Evolutionary conservation across 805 yeast genomes (phyloP), one percentile per base, ranked within the genome.

Genomic region (Metschnikowia anglica): DNA sequence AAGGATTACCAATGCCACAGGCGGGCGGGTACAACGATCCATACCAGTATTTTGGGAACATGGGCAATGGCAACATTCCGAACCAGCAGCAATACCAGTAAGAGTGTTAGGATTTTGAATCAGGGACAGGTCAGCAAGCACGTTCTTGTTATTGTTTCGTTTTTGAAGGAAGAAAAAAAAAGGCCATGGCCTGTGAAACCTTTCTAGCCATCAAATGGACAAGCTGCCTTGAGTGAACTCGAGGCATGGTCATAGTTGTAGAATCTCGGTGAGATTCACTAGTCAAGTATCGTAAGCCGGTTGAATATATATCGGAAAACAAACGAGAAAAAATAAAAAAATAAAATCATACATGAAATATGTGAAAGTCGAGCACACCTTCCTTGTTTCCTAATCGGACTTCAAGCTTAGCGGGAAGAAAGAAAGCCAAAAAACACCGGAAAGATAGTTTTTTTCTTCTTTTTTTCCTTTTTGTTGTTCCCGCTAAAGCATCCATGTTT

Each of bases 11-110:
- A 46, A 63, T 73, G 55, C 75, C 77, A 43, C 70, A 65, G 53
- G 71, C 73, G 36, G 77, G 74, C 52, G 75, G 77, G 37, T 79
- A 77, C 49, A 55, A 49, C 43, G 84, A 79, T 40, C 80, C 81
- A 54, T 81, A 80, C 61, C 84, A 79, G 52, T 81, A 80, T 62
- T 79, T 81, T 57, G 73, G 76, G 51, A 77, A 72, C 52, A 72
- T 76, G 61, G 77, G 74, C 60, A 72, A 76, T 44, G 72, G 72
- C 36, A 69, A 65, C 58, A 58, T 70, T 44, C 74, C 68, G 36
- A 70, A 70, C 59, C 74, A 70, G 51, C 83, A 77, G 60, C 83
- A 77, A 61, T 76, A 74, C 55, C 83, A 79, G 59, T 77, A 65
- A 53, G 20, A 16, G 37, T 4, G 3, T 23, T 7, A 15, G 16